phyloP scores from a whole-genome alignment of 2,329 filamentous ascomycete genomes.

The Talaromyces pinophilus region DNA sequence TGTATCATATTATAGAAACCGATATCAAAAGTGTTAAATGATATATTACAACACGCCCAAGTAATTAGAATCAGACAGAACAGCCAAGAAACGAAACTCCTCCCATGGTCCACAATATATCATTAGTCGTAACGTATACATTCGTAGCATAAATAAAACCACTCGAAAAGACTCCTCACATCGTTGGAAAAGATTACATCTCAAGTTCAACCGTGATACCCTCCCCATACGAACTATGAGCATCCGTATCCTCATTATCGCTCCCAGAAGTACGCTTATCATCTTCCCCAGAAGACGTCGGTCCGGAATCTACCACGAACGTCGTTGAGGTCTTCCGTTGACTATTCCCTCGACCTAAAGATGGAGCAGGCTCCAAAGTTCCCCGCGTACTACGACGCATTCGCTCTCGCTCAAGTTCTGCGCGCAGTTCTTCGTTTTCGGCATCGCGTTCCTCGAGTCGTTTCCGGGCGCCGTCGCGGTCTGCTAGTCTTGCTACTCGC shows the following conservation, averaged over 20 bases:
- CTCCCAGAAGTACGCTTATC: conserved; percentile 22
- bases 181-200: conserved; percentile 28
- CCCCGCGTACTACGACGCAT: conserved; percentile 33
- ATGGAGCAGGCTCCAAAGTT: neutral
- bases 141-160: neutral
- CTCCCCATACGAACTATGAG: conserved; percentile 40
- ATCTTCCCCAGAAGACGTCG: conserved; percentile 19
- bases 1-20: conserved; percentile 18
- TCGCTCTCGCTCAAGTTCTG: conserved; percentile 62
- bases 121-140: conserved; percentile 24
- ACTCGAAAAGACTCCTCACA: neutral
- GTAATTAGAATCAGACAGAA: neutral
- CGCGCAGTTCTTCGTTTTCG: conserved; percentile 70
- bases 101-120: conserved; percentile 3
- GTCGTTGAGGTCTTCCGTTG: conserved; percentile 7
- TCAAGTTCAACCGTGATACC: conserved; percentile 43
- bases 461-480: conserved; percentile 79
- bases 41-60: conserved; percentile 12
- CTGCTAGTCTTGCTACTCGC: conserved; percentile 78
- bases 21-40: conserved; percentile 8
- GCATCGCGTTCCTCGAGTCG: conserved; percentile 73
- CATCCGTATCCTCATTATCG: conserved; percentile 32
- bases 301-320: conserved; percentile 12
- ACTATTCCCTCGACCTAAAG: conserved; percentile 6
- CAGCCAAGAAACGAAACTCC: conserved; percentile 2